Base-by-base conservation (phyloP, 495 filamentous ascomycete species). In the Trichoderma erinaceum region DNA sequence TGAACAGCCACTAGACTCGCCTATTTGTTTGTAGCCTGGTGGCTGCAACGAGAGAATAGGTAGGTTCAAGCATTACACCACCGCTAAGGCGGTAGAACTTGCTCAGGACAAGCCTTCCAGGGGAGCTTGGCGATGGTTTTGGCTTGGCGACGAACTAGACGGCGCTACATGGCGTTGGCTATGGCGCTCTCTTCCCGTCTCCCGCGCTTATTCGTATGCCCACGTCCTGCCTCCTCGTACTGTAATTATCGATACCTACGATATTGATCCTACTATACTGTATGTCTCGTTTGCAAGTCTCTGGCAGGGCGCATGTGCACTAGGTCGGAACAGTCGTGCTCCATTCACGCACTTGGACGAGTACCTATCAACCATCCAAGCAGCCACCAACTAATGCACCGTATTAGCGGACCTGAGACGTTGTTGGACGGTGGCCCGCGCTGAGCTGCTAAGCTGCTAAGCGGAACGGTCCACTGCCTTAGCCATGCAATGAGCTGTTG, bases 391-490 rank as follows among this genome's bases (percentile, higher is more conserved):
- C 35, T 38, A 38, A 38, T 38, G 35, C 35, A 38, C 35, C 7
- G 35, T 38, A 38, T 38, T 38, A 10, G 35, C 35, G 35, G 35
- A 38, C 35, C 35, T 38, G 35, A 38, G 35, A 38, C 5, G 35
- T 38, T 38, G 35, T 38, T 38, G 35, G 35, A 38, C 35, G 48
- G 48, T n/a, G 48, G n/a, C 8, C 48, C 48, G 8, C 48, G 18
- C 48, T 52, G 48, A 18, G 56, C 23, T 61, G 56, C 56, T 32
- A 11, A 18, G 56, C 23, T 61, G 56, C 56, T 32, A 11, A 7
- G 56, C 56, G 56, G 56, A 61, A 61, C 23, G 25, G 56, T 61
- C 56, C 56, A 61, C 56, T n/a, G 27, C 56, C 56, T 61, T 61
- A 32, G 56, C 27, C 11, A 21, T 61, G 15, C 4, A 4, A 21